These are phyloP conservation scores for Colletotrichum tabaci DNA, from an alignment of 2,329 filamentous ascomycete species.

Conservation along the genomic window DNA sequence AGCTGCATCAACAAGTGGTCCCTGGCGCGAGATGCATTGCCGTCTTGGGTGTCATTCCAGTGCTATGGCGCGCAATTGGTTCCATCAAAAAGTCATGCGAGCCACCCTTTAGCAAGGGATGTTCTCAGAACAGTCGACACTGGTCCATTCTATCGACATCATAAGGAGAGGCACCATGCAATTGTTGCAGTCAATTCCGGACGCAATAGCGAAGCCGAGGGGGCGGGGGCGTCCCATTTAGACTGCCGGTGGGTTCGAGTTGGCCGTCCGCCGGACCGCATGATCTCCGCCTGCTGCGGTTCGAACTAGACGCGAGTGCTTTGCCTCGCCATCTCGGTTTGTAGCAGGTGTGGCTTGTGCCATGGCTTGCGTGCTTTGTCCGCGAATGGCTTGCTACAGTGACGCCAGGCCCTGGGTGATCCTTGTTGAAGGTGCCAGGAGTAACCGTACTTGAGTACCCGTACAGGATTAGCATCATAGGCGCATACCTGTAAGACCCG, in stretches of 20 bases:
- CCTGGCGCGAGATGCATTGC: not conserved
- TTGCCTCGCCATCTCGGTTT: constrained; percentile 13
- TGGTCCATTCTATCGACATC: not conserved
- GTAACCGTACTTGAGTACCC: not conserved
- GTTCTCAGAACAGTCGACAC: not conserved
- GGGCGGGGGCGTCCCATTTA: not conserved
- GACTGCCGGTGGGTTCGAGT: not conserved
- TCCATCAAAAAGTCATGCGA: too few relatives aligned
- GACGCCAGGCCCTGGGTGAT: constrained; percentile 12
- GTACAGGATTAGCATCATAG: constrained; percentile 11
- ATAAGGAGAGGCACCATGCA: not conserved
- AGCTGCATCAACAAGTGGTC: not conserved
- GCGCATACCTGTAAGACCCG: constrained; percentile 8
- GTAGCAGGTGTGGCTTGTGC: constrained; percentile 37
- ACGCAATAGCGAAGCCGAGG: constrained; percentile 11
- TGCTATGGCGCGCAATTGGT: not conserved
- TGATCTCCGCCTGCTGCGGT: constrained; percentile 1
- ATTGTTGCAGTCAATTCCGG: not conserved
- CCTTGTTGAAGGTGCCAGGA: constrained; percentile 26
- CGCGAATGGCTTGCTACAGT: constrained; percentile 34
- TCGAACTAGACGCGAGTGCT: not conserved
- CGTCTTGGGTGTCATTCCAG: not conserved
- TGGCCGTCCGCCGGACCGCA: not conserved
- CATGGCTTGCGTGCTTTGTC: constrained; percentile 38
- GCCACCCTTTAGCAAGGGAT: not conserved